Conservation (phyloP, 2,329 filamentous ascomycete species). For the Clonostachys byssicola region DNA sequence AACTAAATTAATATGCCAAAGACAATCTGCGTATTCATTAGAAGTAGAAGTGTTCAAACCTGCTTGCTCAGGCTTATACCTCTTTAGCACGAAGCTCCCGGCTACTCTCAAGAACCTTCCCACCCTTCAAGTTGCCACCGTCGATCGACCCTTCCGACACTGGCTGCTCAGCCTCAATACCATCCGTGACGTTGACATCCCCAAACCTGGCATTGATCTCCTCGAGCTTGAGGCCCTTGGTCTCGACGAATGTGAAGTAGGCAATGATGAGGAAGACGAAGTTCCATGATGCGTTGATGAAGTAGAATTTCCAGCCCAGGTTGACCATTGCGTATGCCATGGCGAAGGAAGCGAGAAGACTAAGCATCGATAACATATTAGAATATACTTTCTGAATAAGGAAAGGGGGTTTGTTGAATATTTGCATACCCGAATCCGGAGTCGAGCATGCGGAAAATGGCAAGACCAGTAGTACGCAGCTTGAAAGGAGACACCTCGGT, state of each 20-base stretch:
- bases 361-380: slow-evolving; percentile 1
- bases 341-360: slow-evolving; percentile 16
- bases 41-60: no score
- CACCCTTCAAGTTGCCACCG: no score
- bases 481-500: slow-evolving; percentile 23
- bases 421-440: slow-evolving; percentile 16
- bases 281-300: slow-evolving; percentile 21
- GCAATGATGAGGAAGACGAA: slow-evolving; percentile 14
- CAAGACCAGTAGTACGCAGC: slow-evolving; percentile 20
- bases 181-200: not conserved
- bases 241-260: slow-evolving; percentile 19
- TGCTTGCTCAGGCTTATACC: no score
- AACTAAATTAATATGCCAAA: no score
- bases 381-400: not conserved
- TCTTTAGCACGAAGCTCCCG: no score
- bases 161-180: not conserved
- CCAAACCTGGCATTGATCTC: slow-evolving; percentile 17
- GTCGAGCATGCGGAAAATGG: slow-evolving; percentile 19
- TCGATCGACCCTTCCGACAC: no score
- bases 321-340: slow-evolving; percentile 19
- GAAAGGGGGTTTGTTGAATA: not conserved
- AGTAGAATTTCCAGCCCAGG: slow-evolving; percentile 21
- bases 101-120: no score
- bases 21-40: no score
- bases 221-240: slow-evolving; percentile 18